Evolutionary conservation across 2,329 filamentous ascomycete species (phyloP).

Genomic region (Phyllosticta citriasiana): DNA sequence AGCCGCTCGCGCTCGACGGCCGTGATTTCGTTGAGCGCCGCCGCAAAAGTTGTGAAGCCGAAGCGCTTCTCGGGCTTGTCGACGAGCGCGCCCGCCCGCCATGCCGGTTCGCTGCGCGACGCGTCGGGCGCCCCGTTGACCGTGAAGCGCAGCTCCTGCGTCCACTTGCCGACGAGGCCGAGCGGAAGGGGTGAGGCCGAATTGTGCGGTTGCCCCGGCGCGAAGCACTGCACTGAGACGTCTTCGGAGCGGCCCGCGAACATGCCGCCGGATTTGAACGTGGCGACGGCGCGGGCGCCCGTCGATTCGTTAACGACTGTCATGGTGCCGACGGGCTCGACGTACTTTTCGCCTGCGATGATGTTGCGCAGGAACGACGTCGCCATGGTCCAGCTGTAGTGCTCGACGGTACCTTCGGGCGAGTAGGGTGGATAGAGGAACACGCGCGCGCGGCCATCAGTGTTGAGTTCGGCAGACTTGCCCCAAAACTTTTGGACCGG

Average conservation of each 20-base stretch:
- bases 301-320: constrained; percentile 73
- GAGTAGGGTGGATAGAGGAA: constrained; percentile 47
- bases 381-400: constrained; percentile 79
- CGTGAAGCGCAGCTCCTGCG: constrained; percentile 56
- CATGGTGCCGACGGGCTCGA: constrained; percentile 90
- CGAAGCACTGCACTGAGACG: constrained; percentile 62
- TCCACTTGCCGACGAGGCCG: constrained; percentile 78
- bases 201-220: constrained; percentile 33
- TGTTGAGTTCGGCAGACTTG: constrained; percentile 89
- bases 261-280: constrained; percentile 94
- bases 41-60: constrained; percentile 80
- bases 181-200: constrained; percentile 57
- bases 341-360: constrained; percentile 95
- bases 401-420: constrained; percentile 49
- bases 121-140: constrained; percentile 51
- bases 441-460: constrained; percentile 75
- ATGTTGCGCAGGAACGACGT: constrained; percentile 92
- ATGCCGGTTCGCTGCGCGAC: constrained; percentile 49
- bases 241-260: constrained; percentile 93
- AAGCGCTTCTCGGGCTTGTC: constrained; percentile 72
- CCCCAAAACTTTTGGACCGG: constrained; percentile 98
- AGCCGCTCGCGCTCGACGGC: constrained; percentile 63
- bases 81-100: constrained; percentile 69
- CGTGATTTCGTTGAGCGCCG: constrained; percentile 79
- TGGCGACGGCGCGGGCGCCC: constrained; percentile 72